Evolutionary conservation across 129 eudicot genomes (phyloP), one percentile per base, ranked within the genome.

Genomic region (Logfia minima): DNA sequence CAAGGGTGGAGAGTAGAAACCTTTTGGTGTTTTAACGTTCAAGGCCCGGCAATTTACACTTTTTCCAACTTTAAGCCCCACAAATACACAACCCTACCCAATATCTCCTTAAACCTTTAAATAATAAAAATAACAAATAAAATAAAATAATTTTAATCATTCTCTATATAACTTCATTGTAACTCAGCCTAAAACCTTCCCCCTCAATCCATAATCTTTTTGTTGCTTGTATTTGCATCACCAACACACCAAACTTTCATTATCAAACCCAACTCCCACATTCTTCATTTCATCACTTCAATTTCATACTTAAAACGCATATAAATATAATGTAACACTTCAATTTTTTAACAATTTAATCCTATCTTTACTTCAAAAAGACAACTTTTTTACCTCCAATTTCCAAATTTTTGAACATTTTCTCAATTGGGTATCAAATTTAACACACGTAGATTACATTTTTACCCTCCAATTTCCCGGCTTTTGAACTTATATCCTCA

Each of bases 21-120:
- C 69, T 75, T 81, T 51, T 69, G 79, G 74, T 78, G 87, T 59
- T 84, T 88, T 83, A 80, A 88, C 93, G 93, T 90, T 78, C 58
- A 81, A 86, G 96, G 91, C 90, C 96, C 93, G 93, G 87, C 91
- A 77, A 79, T 68, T 81, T 51, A 66, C 80, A 74, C 80, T 80
- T 80, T 67, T 32, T 70, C 80, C 70, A 28, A 74, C 60, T 53
- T 55, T 80, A 66, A 68, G 65, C 75, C 68, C 69, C 71, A 77
- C 55, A 41, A 70, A 29, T 32, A 28, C 68, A 52, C 74, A 8
- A 59, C 53, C 65, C 52, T 32, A 21, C 70, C 29, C 26, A 23
- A 1, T 1, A 5, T 14, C 72, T 22, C 4, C 51, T 53, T 65
- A 1, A 55, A 6, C 8, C 39, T 32, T 35, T 34, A 59, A n/a